A percentile compares a stretch with the other conserved stretches of the same genome.
Conservation (phyloP, 2,329 filamentous ascomycete species). For the Colletotrichum magnum region DNA sequence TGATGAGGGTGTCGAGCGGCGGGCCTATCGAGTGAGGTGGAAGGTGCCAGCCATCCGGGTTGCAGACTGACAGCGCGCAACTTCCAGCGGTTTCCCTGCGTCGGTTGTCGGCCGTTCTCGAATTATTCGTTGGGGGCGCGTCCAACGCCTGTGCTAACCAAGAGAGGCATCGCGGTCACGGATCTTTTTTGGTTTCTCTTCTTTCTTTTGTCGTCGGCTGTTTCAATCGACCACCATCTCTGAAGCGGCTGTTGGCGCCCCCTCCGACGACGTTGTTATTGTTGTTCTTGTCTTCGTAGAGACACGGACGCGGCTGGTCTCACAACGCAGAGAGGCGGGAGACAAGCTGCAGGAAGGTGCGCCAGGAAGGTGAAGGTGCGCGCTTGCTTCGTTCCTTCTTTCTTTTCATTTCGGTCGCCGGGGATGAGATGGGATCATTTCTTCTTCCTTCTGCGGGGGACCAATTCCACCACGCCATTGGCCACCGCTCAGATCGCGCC, state of each 20-base stretch:
- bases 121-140: constrained; percentile 23
- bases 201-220: constrained; percentile 24
- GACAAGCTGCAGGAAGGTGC: background rate
- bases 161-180: constrained; percentile 17
- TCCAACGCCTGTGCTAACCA: constrained; percentile 17
- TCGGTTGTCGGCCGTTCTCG: constrained; percentile 25
- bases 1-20: background rate
- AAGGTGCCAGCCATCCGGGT: constrained; percentile 23
- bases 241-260: background rate
- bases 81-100: constrained; percentile 33
- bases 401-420: constrained; percentile 11
- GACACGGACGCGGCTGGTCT: constrained; percentile 12
- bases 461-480: constrained; percentile 16
- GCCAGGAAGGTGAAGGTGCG: background rate
- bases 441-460: constrained; percentile 30
- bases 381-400: constrained; percentile 4
- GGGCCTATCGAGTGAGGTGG: background rate
- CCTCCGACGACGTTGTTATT: background rate
- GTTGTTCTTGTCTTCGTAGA: background rate
- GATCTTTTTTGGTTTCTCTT: constrained; percentile 10
- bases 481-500: constrained; percentile 21
- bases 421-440: constrained; percentile 6
- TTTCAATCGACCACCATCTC: constrained; percentile 21
- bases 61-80: constrained; percentile 7
- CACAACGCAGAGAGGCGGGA: background rate